Base-by-base conservation (phyloP, 768 basidiomycete species). In the Pleurotus ostreatus region DNA sequence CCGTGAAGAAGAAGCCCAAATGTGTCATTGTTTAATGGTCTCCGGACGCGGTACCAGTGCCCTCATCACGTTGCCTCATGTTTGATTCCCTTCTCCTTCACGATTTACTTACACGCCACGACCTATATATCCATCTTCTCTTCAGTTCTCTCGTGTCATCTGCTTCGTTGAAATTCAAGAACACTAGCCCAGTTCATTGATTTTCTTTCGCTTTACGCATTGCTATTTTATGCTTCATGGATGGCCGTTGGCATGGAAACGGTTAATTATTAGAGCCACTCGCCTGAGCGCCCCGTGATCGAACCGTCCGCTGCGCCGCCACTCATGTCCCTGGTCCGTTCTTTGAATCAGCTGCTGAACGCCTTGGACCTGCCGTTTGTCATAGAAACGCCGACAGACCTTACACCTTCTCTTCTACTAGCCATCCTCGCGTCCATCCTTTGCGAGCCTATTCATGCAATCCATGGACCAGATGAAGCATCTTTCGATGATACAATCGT, bases 1-100 rank as follows among this genome's bases (percentile, higher is more conserved):
- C 97, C 63, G 88, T 96, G 61, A 80, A 92, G 69, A 97, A 85
- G 78, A 84, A 70, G 75, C 74, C 65, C 64, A 86, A 81, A 71
- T 98, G 95, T 83, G 79, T 92, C 70, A 82, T 98, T 70, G 81
- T 93, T 70, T 98, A 81, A 86, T 62, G 22, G 53, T 47, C 37
- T 25, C 25, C 46, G 57, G 49, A 55, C 57, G 57, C 56, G 56
- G 49, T 60, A 63, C 62, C 59, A 61, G 61, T 60, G 61, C 56
- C 57, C 60, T 55, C 60, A 51, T 62, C 61, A 55, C 66, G 49
- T 60, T 58, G 56, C 55, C 62, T 49, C 57, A 46, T 54, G 55
- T 61, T 48, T 60, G 62, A 16, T 60, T 68, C 61, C 60, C 60
- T 59, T 49, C 49, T 59, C 64, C 63, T 65, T 71, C 67, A 74